Conservation (phyloP, 495 filamentous ascomycete species). For the Entonaema liquescens region DNA sequence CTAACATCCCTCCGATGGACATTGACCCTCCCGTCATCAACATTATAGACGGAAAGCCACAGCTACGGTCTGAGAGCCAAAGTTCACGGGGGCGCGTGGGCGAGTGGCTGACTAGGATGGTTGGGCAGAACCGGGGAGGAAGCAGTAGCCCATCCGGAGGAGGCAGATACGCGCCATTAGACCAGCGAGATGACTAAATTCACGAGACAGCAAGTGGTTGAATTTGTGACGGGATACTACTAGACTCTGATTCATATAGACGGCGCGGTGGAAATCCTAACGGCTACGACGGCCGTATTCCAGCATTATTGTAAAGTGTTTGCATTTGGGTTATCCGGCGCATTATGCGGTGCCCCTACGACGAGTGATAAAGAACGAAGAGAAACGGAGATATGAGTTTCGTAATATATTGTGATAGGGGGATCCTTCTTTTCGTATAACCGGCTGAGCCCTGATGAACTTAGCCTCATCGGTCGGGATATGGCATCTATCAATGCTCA, state of each 20-base stretch:
- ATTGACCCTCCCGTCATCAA: constrained; percentile 52
- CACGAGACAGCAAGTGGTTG: constrained; percentile 19
- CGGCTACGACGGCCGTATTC: constrained; percentile 29
- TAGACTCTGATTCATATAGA: constrained; percentile 50
- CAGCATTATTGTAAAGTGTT: constrained; percentile 35
- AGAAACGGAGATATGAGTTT: constrained; percentile 22
- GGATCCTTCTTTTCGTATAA: constrained; percentile 14
- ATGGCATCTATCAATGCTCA: constrained; percentile 2
- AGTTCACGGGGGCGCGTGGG: constrained; percentile 52
- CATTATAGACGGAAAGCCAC: constrained; percentile 43
- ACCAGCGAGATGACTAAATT: constrained; percentile 54
- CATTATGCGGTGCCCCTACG: constrained; percentile 18
- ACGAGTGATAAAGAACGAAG: constrained; percentile 17
- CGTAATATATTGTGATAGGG: constrained; percentile 20
- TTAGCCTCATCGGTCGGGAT: not conserved
- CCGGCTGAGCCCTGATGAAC: constrained; percentile 7
- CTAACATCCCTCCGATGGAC: constrained; percentile 50
- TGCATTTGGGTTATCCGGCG: constrained; percentile 22
- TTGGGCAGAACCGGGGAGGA: constrained; percentile 46
- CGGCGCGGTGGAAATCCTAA: constrained; percentile 32
- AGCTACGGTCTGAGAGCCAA: constrained; percentile 37
- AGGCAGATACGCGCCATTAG: constrained; percentile 53
- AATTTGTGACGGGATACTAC: constrained; percentile 27
- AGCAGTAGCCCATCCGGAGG: constrained; percentile 46
- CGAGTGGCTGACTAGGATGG: constrained; percentile 60